Evolutionary conservation across 805 yeast species (phyloP), one percentile per base, ranked within the genome.

Genomic region (Metschnikowia drakensbergensis): DNA sequence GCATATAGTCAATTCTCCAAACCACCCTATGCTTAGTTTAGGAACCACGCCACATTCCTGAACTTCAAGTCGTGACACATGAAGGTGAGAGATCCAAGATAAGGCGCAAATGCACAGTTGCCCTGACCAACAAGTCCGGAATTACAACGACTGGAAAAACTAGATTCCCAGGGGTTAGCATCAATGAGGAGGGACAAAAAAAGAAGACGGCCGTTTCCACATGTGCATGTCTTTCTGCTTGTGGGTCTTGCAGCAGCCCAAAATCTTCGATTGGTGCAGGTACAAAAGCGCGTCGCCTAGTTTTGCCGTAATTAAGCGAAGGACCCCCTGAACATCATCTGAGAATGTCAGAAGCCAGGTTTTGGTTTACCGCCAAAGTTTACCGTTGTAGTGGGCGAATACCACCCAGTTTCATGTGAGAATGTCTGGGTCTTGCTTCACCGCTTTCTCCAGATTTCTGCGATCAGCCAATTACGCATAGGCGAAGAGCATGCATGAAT

Each of bases 1-100:
- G 36, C 36, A 40, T 40, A 40, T 40, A 40, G 43, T 11, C 43
- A 9, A 29, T 32, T 39, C 43, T 40, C 17, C 23, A 31, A 40
- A 40, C 29, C 36, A 17, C 22, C n/a, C n/a, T n/a, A n/a, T 25
- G 35, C 25, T 40, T n/a, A 13, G 25, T 25, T 11, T 25, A 13
- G 29, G 13, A 37, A 31, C 11, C 22, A 40, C 43, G 43, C 43
- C 43, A 40, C 43, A 40, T 40, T 40, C 43, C 35, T n/a, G 29
- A 37, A 5, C 5, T 37, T 13, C n/a, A 27, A 17, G 32, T 37
- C 5, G 5, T 8, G 9, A 13, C 13, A 27, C 32, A 9, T 5
- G 7, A 7, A 13, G 32, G 5, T 13, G 13, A 13, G 41, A 13
- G 4, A n/a, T 4, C 4, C n/a, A 13, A 31, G 13, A 3, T 7